These are phyloP conservation scores for Aschersonia sp. DNA, from an alignment of 2,329 filamentous ascomycete species.

Conservation along the genomic window DNA sequence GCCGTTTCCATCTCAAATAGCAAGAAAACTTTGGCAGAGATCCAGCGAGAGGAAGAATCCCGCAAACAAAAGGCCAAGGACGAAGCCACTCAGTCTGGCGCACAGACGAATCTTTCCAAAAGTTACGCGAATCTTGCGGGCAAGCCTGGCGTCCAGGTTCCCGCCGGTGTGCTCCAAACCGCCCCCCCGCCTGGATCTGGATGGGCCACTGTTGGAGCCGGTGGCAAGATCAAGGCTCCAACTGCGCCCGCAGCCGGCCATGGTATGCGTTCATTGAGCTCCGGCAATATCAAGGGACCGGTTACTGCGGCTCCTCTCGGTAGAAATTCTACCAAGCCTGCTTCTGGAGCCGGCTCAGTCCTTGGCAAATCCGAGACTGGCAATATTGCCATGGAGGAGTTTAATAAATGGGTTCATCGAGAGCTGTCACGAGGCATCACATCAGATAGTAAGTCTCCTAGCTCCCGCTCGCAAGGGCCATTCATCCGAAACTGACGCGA, in stretches of 20 bases:
- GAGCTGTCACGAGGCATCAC: slow-evolving; percentile 58
- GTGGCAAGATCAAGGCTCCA: slow-evolving; percentile 77
- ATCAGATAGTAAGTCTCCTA: slow-evolving; percentile 32
- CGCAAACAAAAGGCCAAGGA: slow-evolving; percentile 58
- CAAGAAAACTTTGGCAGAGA: slow-evolving; percentile 91
- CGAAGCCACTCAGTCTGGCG: slow-evolving; percentile 29
- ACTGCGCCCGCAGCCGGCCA: slow-evolving; percentile 39
- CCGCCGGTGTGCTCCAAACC: slow-evolving; percentile 15
- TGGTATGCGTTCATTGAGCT: slow-evolving; percentile 26
- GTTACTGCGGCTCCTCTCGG: slow-evolving; percentile 21
- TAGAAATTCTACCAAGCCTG: slow-evolving; percentile 28
- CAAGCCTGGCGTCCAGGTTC: slow-evolving; percentile 37
- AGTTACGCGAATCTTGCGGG: slow-evolving; percentile 89
- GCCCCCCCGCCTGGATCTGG: slow-evolving; percentile 26
- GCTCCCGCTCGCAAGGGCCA: no score
- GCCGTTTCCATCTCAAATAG: slow-evolving; percentile 15
- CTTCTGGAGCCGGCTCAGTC: slow-evolving; percentile 29
- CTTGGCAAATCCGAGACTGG: slow-evolving; percentile 26
- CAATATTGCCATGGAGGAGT: slow-evolving; percentile 64
- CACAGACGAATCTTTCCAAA: slow-evolving; percentile 49
- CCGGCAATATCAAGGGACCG: slow-evolving; percentile 24
- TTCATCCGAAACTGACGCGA: not conserved
- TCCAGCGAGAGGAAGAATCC: slow-evolving; percentile 84
- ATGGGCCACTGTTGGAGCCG: slow-evolving; percentile 91
- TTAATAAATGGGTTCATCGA: slow-evolving; percentile 79